Percentiles rank a stretch among this genome's conserved stretches.
Evolutionary conservation across 2,329 filamentous ascomycete genomes (phyloP).

Genomic region (Penicillium sp.): DNA sequence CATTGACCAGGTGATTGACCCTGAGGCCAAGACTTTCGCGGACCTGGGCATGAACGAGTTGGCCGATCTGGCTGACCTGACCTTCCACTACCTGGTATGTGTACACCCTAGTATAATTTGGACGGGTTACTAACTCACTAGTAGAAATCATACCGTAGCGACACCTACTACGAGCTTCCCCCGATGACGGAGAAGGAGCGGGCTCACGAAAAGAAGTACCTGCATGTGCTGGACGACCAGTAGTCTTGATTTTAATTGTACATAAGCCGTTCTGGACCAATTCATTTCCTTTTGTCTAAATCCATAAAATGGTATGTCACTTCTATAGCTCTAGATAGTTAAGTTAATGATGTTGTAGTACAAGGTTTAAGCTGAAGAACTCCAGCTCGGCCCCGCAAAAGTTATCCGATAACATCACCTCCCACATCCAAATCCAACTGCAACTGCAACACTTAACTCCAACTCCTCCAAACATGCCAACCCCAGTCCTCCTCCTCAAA

Average conservation of each 20-base stretch:
- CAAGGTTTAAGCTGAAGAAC: not conserved
- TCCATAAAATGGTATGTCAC: not conserved
- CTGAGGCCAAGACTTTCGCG: constrained; percentile 87
- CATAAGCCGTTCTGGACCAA: constrained; percentile 38
- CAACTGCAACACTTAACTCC: too few relatives aligned
- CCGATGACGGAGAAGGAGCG: constrained; percentile 93
- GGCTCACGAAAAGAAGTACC: constrained; percentile 90
- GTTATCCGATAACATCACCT: constrained; percentile 4
- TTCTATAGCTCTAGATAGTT: too few relatives aligned
- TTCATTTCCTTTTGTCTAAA: constrained; percentile 30
- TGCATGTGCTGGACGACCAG: constrained; percentile 87
- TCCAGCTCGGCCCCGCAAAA: constrained; percentile 14
- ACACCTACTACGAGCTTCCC: constrained; percentile 85
- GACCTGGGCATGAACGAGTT: constrained; percentile 80
- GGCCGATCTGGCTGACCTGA: constrained; percentile 76
- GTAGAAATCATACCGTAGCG: constrained; percentile 84
- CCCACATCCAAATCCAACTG: not conserved
- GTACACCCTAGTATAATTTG: not conserved
- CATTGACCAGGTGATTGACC: constrained; percentile 87
- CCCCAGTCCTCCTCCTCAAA: constrained; percentile 44
- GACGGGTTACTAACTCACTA: constrained; percentile 14
- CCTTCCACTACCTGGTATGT: constrained; percentile 88
- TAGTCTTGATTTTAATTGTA: constrained; percentile 48
- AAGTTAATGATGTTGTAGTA: too few relatives aligned
- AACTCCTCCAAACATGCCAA: constrained; percentile 5